Percentiles rank a stretch among this genome's conserved stretches.
Evolutionary conservation across 768 basidiomycete genomes (phyloP).

Genomic region (Dioszegia aurantiaca): DNA sequence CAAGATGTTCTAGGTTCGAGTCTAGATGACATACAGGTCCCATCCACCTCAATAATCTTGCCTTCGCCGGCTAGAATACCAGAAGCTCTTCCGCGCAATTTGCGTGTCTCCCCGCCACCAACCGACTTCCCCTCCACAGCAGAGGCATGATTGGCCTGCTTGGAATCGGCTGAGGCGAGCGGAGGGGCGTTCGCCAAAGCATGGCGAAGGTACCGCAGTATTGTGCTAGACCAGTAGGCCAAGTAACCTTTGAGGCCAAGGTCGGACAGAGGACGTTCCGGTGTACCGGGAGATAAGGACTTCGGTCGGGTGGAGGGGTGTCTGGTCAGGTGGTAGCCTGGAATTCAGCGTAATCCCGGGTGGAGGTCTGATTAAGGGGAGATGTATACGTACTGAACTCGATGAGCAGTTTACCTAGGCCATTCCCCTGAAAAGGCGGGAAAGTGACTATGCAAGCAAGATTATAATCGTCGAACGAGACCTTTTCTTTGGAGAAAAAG

Average conservation of each 20-base stretch:
- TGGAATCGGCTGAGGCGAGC: neutral
- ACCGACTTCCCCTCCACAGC: too few species aligned
- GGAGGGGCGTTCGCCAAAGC: constrained; percentile 27
- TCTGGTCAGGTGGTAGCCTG: constrained; percentile 85
- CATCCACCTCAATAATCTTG: neutral
- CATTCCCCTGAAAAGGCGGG: constrained; percentile 83
- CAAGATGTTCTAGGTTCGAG: neutral
- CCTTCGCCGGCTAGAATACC: neutral
- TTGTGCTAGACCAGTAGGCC: constrained; percentile 46
- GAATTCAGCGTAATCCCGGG: constrained; percentile 3
- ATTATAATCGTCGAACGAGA: constrained; percentile 95
- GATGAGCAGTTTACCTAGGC: constrained; percentile 92
- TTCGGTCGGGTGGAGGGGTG: constrained; percentile 56
- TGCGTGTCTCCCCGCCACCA: neutral
- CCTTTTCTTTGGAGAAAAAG: constrained; percentile 86
- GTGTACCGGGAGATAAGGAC: constrained; percentile 76
- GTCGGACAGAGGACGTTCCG: constrained; percentile 91
- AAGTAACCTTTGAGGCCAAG: constrained; percentile 84
- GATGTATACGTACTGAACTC: constrained; percentile 79
- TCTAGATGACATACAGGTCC: neutral
- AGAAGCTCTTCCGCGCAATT: constrained; percentile 3
- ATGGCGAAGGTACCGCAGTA: constrained; percentile 31
- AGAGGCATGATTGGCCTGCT: too few species aligned
- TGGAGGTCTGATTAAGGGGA: neutral
- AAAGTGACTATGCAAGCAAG: constrained; percentile 93